Evolutionary conservation across 1,139 yeast genomes (phyloP), one percentile per base, ranked within the genome.

Genomic region (Yamadazyma epiphylla): DNA sequence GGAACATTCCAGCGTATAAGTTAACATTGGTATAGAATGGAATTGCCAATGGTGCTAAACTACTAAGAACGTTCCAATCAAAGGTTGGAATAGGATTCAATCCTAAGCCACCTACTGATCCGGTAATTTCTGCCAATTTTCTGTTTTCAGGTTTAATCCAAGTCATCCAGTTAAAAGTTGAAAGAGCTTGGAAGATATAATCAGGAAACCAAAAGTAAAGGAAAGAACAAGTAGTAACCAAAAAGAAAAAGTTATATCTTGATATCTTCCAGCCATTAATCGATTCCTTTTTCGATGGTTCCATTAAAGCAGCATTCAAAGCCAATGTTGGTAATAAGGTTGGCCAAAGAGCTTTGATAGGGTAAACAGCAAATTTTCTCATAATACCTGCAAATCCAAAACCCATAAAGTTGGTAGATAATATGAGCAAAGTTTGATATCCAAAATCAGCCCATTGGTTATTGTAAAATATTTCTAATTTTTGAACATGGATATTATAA

Each of bases 91-190:
- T 43, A 10, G 83, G 84, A 43, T 76, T 75, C 29, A 76, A 42
- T 1, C 83, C 83, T 10, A 77, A 47, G 12, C 84, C 84, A 14
- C 46, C 34, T 9, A 47, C 43, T 3, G 66, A 50, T 3, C 86
- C 87, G 2, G 80, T 74, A 24, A 80, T 58, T 7, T 61, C 58
- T 7, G 77, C 80, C 28, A 80, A 51, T 33, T 68, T 65, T 41
- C 71, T 59, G 46, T 74, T 77, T 22, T 64, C 42, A 13, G 83
- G 83, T 4, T 63, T 55, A 29, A 77, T 75, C 85, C 85, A 79
- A 4, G 78, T 69, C 50, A 73, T 66, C 83, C 84, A 77, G 48
- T 73, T 75, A 53, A 78, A 78, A 11, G 58, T 54, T 2, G 74
- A 63, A 11, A 77, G 49, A 1, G 77, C 77, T 26, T 53, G 51